Evolutionary conservation across 1,139 yeast genomes (phyloP).

Genomic region (Barnettozyma hawaiiensis): DNA sequence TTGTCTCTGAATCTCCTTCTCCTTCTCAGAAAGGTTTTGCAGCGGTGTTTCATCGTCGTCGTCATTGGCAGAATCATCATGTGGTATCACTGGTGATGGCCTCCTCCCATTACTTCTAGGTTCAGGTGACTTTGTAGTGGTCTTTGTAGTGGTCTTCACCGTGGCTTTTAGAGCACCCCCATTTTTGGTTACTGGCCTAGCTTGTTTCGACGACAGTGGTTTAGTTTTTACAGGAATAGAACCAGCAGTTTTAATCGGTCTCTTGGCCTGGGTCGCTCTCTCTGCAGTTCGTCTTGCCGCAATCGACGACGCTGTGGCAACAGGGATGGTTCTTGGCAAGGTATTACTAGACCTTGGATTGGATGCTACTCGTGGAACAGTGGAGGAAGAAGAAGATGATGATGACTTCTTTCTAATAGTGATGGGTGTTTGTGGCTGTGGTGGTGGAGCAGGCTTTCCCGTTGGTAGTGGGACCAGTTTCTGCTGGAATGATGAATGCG

Average conservation of each 20-base stretch:
- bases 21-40: conserved; percentile 25
- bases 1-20: conserved; percentile 30
- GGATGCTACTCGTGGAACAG: background rate
- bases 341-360: conserved; percentile 5
- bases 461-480: background rate
- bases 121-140: conserved; percentile 3
- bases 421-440: conserved; percentile 9
- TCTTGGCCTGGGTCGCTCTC: background rate
- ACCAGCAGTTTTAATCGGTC: conserved; percentile 1
- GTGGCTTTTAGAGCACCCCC: too few species aligned
- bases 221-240: conserved; percentile 5
- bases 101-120: background rate
- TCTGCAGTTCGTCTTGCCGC: conserved; percentile 3
- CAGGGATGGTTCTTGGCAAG: conserved; percentile 1
- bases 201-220: conserved; percentile 1
- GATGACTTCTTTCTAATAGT: conserved; percentile 7
- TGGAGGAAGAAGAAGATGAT: conserved; percentile 3
- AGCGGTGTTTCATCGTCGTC: conserved; percentile 25
- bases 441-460: conserved; percentile 5
- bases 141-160: conserved; percentile 3
- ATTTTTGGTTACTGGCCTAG: conserved; percentile 10
- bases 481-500: conserved; percentile 2
- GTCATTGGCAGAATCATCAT: conserved; percentile 11
- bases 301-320: background rate
- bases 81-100: background rate